Evolutionary conservation across 1,284 basidiomycete genomes (phyloP), one percentile per base, ranked within the genome.

Genomic region (Melampsora larici-populina): DNA sequence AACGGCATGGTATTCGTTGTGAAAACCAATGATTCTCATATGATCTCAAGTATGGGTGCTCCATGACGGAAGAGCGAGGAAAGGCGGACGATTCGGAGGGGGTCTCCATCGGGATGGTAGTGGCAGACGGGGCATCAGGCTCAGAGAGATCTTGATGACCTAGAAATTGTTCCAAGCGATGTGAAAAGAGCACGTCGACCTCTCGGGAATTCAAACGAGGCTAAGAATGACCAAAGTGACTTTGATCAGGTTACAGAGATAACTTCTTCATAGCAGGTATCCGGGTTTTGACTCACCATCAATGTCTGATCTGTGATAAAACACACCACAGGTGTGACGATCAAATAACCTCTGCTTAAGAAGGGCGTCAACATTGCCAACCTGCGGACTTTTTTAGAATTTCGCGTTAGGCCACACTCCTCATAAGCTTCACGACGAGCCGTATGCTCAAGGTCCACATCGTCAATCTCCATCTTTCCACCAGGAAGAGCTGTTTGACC

Each of bases 311-410:
- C 72, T 60, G 72, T 4, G 36, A 74, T 74, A 63, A 74, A 74
- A 46, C 64, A 74, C 26, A 74, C 72, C 33, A 74, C 33, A 13
- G 72, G 72, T 21, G 72, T 74, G 63, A 74, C 72, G 49, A 74
- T 74, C 24, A 74, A 51, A 46, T 65, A 65, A 31, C 72, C 72
- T 11, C 72, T 60, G 46, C n/a, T 66, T 21, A 74, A 49, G 29
- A 74, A 74, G 49, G 72, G 72, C 1, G 40, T 3, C 48, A 74
- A 40, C 17, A 48, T 66, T 29, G 72, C 29, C 29, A 74, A 58
- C 64, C 51, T 74, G 1, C 46, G 40, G 36, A 74, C 72, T 43
- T 74, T 74, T n/a, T 74, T 60, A 9, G 46, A 46, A 51, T 74
- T 24, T 9, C 29, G 29, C 17, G 62, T 74, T 15, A 74, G 43